Conservation (phyloP, 2,329 filamentous ascomycete genomes). For the Metarhizium robertsii region DNA sequence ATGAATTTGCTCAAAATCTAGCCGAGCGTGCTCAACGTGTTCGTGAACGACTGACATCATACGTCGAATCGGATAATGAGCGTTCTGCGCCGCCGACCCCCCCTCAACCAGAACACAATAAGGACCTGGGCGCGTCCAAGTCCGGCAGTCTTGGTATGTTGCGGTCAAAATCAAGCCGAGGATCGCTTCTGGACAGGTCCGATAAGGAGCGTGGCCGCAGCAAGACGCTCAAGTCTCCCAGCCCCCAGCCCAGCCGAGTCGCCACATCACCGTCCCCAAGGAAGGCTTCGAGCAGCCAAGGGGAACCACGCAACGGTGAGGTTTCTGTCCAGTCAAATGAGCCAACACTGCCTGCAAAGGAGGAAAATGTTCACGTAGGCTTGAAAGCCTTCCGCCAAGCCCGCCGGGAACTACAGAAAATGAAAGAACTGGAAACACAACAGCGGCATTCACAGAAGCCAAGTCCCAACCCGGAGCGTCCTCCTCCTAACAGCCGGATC, state of each 20-base stretch:
- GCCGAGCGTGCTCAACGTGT: conserved; percentile 62
- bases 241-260: conserved; percentile 37
- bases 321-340: background rate
- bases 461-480: conserved; percentile 12
- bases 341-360: conserved; percentile 19
- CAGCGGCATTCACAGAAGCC: conserved; percentile 25
- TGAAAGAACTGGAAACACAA: conserved; percentile 43
- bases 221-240: conserved; percentile 54
- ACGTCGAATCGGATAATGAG: conserved; percentile 52
- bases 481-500: conserved; percentile 20
- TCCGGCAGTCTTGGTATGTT: conserved; percentile 55
- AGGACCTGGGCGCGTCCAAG: conserved; percentile 23
- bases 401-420: conserved; percentile 44
- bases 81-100: conserved; percentile 14
- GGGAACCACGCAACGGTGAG: background rate
- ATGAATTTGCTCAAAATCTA: conserved; percentile 66
- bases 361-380: conserved; percentile 37
- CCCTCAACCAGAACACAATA: conserved; percentile 26
- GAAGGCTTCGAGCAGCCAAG: conserved; percentile 19
- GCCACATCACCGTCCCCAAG: conserved; percentile 29
- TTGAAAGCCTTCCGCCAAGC: conserved; percentile 49
- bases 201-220: conserved; percentile 29
- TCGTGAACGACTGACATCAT: conserved; percentile 62
- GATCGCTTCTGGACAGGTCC: conserved; percentile 48
- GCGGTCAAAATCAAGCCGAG: conserved; percentile 56